Conservation (phyloP, 2,329 filamentous ascomycete genomes). For the Phyllosticta paracitricarpa region DNA sequence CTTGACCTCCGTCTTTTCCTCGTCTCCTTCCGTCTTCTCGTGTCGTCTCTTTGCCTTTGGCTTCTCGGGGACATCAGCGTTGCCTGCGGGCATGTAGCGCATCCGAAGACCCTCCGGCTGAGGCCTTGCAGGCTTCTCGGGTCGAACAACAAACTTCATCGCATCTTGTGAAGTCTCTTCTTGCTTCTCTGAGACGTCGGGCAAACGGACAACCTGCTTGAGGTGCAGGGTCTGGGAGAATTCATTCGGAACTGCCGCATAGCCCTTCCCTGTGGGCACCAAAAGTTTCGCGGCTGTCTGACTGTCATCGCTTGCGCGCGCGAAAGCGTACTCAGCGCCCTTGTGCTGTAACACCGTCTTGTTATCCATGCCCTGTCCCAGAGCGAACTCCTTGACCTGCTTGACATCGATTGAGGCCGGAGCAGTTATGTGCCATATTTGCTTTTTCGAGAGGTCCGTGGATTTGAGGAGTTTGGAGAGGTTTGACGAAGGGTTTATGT, state of each 20-base stretch:
- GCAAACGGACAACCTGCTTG: constrained; percentile 51
- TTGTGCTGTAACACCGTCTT: constrained; percentile 52
- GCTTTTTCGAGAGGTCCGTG: constrained; percentile 55
- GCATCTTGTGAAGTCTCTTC: constrained; percentile 31
- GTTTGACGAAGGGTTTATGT: constrained; percentile 24
- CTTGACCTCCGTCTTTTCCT: constrained; percentile 4
- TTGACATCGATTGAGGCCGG: constrained; percentile 60
- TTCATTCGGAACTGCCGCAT: constrained; percentile 31
- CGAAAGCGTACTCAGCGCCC: constrained; percentile 53
- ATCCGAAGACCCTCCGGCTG: constrained; percentile 60
- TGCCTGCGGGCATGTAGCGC: constrained; percentile 58
- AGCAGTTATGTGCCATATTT: constrained; percentile 72
- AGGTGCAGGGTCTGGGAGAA: constrained; percentile 56
- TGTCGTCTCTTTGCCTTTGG: constrained; percentile 28
- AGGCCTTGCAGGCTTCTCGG: constrained; percentile 45
- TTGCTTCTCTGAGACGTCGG: constrained; percentile 30
- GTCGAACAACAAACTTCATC: constrained; percentile 35
- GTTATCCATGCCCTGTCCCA: constrained; percentile 46
- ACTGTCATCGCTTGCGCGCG: constrained; percentile 40
- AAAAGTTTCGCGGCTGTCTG: constrained; percentile 49
- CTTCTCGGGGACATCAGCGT: constrained; percentile 27
- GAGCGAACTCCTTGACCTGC: constrained; percentile 53
- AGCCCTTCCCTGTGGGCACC: constrained; percentile 49
- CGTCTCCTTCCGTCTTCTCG: constrained; percentile 16
- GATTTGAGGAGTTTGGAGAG: constrained; percentile 44